Evolutionary conservation across 768 basidiomycete genomes (phyloP).

Genomic region (Xerocomellus dryophilus): DNA sequence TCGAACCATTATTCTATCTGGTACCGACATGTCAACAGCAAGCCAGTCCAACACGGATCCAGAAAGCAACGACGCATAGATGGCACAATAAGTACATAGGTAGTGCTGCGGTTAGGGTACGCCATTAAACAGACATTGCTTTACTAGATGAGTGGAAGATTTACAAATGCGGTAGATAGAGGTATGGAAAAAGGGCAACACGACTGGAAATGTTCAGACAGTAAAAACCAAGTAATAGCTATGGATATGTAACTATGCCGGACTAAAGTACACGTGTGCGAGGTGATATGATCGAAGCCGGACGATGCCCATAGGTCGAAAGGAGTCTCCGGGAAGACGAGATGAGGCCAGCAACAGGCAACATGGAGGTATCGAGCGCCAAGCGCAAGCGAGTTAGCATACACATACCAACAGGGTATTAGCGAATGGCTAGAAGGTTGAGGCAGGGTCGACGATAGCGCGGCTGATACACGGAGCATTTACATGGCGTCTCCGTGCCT

Average conservation of each 20-base stretch:
- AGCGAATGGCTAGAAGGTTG: conserved; percentile 24
- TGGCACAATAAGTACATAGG: conserved; percentile 41
- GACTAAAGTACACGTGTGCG: conserved; percentile 68
- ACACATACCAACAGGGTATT: conserved; percentile 38
- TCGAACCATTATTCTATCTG: too few species aligned
- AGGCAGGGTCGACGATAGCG: conserved; percentile 25
- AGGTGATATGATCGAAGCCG: conserved; percentile 48
- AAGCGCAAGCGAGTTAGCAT: conserved; percentile 36
- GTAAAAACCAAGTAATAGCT: conserved; percentile 35
- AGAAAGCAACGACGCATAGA: conserved; percentile 33
- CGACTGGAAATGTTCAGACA: conserved; percentile 33
- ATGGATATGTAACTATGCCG: conserved; percentile 45
- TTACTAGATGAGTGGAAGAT: conserved; percentile 40
- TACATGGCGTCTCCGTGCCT: conserved; percentile 80
- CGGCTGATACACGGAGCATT: conserved; percentile 28
- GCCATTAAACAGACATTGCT: conserved; percentile 42
- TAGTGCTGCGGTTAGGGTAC: conserved; percentile 36
- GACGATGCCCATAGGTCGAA: conserved; percentile 35
- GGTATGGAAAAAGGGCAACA: conserved; percentile 24
- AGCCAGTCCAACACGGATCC: not conserved
- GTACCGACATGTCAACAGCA: too few species aligned
- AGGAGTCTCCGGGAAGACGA: conserved; percentile 35
- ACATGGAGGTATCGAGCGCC: conserved; percentile 33
- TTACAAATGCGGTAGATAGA: conserved; percentile 48
- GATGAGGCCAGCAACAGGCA: conserved; percentile 37